Evolutionary conservation across 495 filamentous ascomycete genomes (phyloP).

Genomic region (Articulospora tetracladia): DNA sequence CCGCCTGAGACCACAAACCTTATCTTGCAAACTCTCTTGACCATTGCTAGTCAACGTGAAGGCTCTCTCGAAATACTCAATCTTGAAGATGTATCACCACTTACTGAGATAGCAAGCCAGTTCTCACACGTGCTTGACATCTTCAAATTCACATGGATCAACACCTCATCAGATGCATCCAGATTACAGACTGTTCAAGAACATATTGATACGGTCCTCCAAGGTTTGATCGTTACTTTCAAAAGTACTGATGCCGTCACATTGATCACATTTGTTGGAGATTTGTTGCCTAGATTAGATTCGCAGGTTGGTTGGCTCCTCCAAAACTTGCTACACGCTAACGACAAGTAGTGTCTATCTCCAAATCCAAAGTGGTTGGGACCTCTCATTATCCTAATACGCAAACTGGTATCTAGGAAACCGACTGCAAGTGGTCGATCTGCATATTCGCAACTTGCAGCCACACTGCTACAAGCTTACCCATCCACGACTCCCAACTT

Average conservation of each 20-base stretch:
- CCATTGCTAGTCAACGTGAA: constrained; percentile 39
- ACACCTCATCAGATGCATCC: constrained; percentile 14
- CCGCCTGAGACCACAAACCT: constrained; percentile 44
- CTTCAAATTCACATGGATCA: constrained; percentile 49
- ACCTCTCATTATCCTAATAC: constrained; percentile 35
- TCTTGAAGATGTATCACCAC: constrained; percentile 41
- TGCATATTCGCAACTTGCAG: constrained; percentile 45
- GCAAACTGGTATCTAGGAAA: constrained; percentile 37
- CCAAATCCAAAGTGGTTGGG: constrained; percentile 39
- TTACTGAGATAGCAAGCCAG: constrained; percentile 50
- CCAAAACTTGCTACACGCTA: background rate
- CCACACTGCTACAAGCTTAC: constrained; percentile 50
- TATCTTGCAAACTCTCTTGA: constrained; percentile 50
- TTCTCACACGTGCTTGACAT: constrained; percentile 46
- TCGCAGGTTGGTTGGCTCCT: constrained; percentile 31
- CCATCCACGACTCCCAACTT: constrained; percentile 35
- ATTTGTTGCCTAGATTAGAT: constrained; percentile 37
- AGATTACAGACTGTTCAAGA: constrained; percentile 3
- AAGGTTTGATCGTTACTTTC: constrained; percentile 41
- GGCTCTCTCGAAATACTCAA: constrained; percentile 43
- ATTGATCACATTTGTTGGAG: constrained; percentile 42
- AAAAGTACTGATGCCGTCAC: constrained; percentile 47
- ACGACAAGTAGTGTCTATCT: constrained; percentile 25
- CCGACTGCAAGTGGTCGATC: constrained; percentile 43
- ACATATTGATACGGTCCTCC: constrained; percentile 42